Base-by-base conservation (phyloP, 768 basidiomycete species). In the Cyclocybe cylindracea region DNA sequence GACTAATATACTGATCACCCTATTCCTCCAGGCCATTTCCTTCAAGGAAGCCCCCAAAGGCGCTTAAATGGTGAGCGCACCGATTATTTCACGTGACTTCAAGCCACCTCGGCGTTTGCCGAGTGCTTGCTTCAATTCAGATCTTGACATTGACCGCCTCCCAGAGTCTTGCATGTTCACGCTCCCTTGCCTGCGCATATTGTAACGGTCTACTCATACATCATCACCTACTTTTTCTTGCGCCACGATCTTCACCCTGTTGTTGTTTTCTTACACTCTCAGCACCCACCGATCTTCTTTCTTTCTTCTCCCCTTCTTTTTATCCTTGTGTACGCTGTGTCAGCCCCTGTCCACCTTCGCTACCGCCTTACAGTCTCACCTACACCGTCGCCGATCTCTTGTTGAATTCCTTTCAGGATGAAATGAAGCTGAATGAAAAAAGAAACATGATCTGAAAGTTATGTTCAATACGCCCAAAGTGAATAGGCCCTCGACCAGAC, bases 21-120 rank as follows among this genome's bases (percentile, higher is more conserved):
- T 51, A 18, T 24, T 48, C 46, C 49, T 50, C 55, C 67, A 85
- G 83, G 87, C 89, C 57, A 87, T 96, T 66, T 86, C 91, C 60
- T 84, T 48, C 72, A 96, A 98, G 83, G 94, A 95, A 71, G 89
- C 90, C 49, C 91, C 92, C 58, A 87, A 87, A 75, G 79, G 78
- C 49, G 11, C 57, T 58, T 74, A 65, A 69, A 53, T 45, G 44
- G 52, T 50, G 46, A 32, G 53, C 53, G 8, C 19, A 16, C 18
- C 29, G 37, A 10, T 14, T 7, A 4, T 4, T n/a, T 31, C 51
- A 52, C 44, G 19, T 41, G 43, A 79, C 76, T 0, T 90, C 91
- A 82, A 19, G 47, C 47, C 47, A 39, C 14, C n/a, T 39, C 37
- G 46, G 34, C 8, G 7, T 34, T 46, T 39, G 39, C 40, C 42